Evolutionary conservation across 441 rosid species (phyloP).

Genomic region (Dalechampia spathulata): DNA sequence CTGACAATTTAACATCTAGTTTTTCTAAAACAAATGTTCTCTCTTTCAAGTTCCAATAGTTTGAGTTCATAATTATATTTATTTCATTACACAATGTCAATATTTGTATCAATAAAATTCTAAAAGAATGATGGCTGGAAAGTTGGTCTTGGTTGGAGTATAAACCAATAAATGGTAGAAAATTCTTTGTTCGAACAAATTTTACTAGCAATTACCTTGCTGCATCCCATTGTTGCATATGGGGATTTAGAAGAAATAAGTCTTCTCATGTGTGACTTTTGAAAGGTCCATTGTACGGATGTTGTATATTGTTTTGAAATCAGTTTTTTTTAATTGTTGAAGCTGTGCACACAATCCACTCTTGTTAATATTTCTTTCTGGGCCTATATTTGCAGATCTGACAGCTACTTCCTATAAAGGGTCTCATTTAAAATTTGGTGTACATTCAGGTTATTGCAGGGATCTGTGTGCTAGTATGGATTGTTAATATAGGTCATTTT

Average conservation of each 20-base stretch:
- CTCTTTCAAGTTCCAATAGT: too few relatives aligned
- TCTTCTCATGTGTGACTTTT: too few relatives aligned
- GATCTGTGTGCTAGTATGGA: conserved; percentile 92
- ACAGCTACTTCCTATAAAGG: neutral
- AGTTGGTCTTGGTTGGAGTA: neutral
- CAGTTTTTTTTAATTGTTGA: too few relatives aligned
- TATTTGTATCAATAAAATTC: neutral
- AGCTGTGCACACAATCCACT: too few relatives aligned
- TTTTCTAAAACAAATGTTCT: too few relatives aligned
- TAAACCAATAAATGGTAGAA: neutral
- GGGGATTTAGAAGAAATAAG: too few relatives aligned
- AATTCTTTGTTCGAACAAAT: neutral
- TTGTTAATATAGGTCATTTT: conserved; percentile 96
- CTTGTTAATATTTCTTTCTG: too few relatives aligned
- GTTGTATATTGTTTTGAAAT: too few relatives aligned
- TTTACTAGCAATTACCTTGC: conserved; percentile 2
- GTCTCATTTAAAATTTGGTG: conserved; percentile 17
- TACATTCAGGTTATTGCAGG: conserved; percentile 89
- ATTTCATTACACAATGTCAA: neutral
- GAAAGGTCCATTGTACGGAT: too few relatives aligned
- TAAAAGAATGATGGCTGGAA: neutral
- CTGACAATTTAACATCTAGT: too few relatives aligned
- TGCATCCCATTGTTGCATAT: too few relatives aligned
- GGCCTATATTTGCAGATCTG: neutral
- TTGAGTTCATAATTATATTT: neutral